phyloP scores from a whole-genome alignment of 306 rosid genomes.

The Gillenia trifoliata region DNA sequence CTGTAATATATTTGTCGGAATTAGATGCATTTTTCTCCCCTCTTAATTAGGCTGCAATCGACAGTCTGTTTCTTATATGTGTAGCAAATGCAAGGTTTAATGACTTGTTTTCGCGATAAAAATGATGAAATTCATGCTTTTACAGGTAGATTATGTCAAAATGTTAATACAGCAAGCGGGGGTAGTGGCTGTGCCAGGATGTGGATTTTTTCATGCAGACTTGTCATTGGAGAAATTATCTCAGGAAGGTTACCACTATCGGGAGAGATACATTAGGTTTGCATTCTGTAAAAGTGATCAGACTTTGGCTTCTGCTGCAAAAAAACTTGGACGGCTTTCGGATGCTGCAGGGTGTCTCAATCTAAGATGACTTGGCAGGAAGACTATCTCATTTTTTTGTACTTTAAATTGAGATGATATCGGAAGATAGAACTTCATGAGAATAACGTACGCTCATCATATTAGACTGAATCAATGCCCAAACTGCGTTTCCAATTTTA shows the following conservation, averaged over 20 bases:
- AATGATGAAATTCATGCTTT: not conserved
- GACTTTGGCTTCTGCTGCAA: slow-evolving; percentile 59
- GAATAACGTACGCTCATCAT: not conserved
- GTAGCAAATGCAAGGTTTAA: too few relatives aligned
- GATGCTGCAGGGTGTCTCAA: slow-evolving; percentile 31
- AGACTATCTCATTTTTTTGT: not conserved
- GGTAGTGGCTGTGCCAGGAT: slow-evolving; percentile 89
- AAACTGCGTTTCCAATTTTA: not conserved
- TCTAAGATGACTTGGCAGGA: slow-evolving; percentile 7
- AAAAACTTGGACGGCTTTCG: slow-evolving; percentile 44
- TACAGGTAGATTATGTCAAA: slow-evolving; percentile 70
- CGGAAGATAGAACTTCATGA: not conserved
- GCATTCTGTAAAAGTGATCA: slow-evolving; percentile 78
- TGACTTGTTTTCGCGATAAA: not conserved
- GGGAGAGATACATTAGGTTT: slow-evolving; percentile 66
- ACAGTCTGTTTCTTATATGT: not conserved
- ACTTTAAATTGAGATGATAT: not conserved
- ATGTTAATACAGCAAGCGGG: slow-evolving; percentile 62
- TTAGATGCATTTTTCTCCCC: not conserved
- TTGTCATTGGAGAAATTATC: slow-evolving; percentile 28
- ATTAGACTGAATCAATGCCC: not conserved
- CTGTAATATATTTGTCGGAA: not conserved
- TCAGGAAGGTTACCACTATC: slow-evolving; percentile 28
- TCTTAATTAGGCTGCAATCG: not conserved
- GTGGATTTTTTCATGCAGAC: slow-evolving; percentile 58